phyloP scores from a whole-genome alignment of 305 asterid species.

The Fraxinus angustifolia region DNA sequence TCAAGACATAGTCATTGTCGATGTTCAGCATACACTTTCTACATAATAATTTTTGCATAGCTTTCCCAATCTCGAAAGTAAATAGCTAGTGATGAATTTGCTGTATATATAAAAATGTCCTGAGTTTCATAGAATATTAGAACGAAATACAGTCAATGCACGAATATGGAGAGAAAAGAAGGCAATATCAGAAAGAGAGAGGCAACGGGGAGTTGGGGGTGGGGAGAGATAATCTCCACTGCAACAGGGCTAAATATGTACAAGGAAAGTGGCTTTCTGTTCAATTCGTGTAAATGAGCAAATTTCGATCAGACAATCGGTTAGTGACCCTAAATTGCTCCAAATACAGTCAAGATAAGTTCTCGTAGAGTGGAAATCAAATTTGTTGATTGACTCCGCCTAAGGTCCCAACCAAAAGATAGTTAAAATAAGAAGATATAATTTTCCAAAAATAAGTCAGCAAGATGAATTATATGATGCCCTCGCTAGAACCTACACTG shows the following conservation, averaged over 20 bases:
- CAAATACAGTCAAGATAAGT: neutral
- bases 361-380: neutral
- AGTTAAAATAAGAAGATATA: neutral
- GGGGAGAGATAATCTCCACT: neutral
- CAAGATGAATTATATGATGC: neutral
- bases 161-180: neutral
- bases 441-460: neutral
- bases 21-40: neutral
- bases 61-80: neutral
- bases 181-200: neutral
- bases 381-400: neutral
- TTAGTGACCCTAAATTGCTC: neutral
- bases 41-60: neutral
- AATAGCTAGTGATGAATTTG: neutral
- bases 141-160: neutral
- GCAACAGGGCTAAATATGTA: neutral
- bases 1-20: neutral
- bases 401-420: neutral
- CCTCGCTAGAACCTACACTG: neutral
- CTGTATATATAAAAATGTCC: neutral
- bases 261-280: neutral
- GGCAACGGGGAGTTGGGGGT: neutral
- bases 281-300: neutral
- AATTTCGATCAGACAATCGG: neutral
- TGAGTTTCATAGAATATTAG: neutral